Evolutionary conservation across 2,329 filamentous ascomycete species (phyloP).

Genomic region (Alternaria sp.): DNA sequence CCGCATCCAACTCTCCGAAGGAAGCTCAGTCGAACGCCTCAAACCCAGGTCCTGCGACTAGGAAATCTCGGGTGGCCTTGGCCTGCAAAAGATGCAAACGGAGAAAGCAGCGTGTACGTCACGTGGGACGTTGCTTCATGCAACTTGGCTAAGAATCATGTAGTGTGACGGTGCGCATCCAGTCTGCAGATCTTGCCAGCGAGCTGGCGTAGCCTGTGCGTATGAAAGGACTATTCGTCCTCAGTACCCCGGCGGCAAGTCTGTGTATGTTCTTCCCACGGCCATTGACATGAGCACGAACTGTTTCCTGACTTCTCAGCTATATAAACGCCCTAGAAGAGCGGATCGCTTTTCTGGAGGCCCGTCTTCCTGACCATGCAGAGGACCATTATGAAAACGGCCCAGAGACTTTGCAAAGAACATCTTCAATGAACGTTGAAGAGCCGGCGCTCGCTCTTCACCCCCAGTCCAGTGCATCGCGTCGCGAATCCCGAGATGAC

Average conservation of each 20-base stretch:
- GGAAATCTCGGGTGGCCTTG: slow-evolving; percentile 28
- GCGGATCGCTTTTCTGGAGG: slow-evolving; percentile 34
- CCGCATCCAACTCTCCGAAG: slow-evolving; percentile 5
- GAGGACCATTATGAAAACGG: slow-evolving; percentile 28
- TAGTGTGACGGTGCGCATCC: slow-evolving; percentile 34
- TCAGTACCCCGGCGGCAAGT: slow-evolving; percentile 36
- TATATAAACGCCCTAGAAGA: slow-evolving; percentile 37
- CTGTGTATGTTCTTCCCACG: slow-evolving; percentile 20
- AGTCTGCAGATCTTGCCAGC: slow-evolving; percentile 29
- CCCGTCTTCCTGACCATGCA: slow-evolving; percentile 32
- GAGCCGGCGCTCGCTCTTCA: neutral
- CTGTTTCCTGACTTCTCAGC: slow-evolving; percentile 11
- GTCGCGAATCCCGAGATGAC: slow-evolving; percentile 9
- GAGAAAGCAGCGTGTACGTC: slow-evolving; percentile 33
- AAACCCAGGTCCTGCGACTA: slow-evolving; percentile 6
- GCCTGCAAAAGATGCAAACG: slow-evolving; percentile 37
- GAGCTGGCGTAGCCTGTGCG: slow-evolving; percentile 25
- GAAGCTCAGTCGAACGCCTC: slow-evolving; percentile 8
- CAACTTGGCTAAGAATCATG: neutral
- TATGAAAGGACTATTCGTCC: slow-evolving; percentile 33
- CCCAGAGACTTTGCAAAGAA: neutral
- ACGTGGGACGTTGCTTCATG: neutral
- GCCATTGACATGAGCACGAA: neutral
- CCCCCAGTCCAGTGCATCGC: neutral
- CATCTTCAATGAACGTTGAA: neutral